A percentile compares a stretch with the other conserved stretches of the same genome.
phyloP scores from a whole-genome alignment of 768 basidiomycete species.

The Phylloporus arenicola region DNA sequence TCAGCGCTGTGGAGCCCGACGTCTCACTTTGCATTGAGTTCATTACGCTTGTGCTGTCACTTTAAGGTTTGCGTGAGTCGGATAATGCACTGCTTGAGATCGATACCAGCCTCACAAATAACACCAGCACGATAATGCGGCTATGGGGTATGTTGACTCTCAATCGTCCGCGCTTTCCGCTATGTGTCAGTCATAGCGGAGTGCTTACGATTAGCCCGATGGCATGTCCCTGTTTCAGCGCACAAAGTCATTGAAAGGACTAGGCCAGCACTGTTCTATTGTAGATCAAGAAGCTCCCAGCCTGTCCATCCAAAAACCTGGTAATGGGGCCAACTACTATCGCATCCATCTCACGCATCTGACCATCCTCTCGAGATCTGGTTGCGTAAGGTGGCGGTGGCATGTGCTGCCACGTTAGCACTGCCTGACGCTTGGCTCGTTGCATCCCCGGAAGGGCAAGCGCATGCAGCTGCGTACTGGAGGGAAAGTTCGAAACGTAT shows the following conservation, averaged over 20 bases:
- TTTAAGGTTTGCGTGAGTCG: background rate
- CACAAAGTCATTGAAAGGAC: background rate
- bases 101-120: background rate
- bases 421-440: slow-evolving; percentile 5
- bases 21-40: background rate
- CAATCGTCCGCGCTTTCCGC: background rate
- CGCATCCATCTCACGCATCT: background rate
- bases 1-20: background rate
- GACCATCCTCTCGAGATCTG: background rate
- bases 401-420: slow-evolving; percentile 1
- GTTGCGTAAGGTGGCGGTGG: background rate
- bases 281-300: background rate
- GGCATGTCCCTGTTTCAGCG: slow-evolving; percentile 14
- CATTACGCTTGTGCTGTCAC: background rate
- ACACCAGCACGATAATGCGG: background rate
- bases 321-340: background rate
- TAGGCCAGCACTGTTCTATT: background rate
- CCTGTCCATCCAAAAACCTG: background rate
- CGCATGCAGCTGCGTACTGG: background rate
- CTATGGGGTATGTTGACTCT: slow-evolving; percentile 1
- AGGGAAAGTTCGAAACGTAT: slow-evolving; percentile 1
- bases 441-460: slow-evolving; percentile 3
- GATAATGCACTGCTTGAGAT: background rate
- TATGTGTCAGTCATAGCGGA: background rate
- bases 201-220: background rate